Evolutionary conservation across 2,329 filamentous ascomycete species (phyloP), one percentile per base, ranked within the genome.

Genomic region (Paecilomyces sp.): DNA sequence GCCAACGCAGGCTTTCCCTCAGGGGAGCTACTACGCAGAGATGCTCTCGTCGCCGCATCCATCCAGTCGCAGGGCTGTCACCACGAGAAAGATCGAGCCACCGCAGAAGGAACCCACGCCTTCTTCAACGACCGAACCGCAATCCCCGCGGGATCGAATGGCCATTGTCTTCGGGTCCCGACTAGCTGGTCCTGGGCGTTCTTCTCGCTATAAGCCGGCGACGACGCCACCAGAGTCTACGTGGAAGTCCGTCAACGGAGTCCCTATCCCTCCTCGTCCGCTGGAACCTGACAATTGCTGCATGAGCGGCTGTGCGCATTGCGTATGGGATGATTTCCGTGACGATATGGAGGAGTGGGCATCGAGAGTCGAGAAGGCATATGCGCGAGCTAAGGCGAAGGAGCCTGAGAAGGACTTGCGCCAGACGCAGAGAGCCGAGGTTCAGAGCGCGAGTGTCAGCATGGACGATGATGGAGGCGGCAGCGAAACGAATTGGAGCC

Each of bases 281-380:
- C 83, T 86, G 55, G 93, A 99, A 76, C 94, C 94, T 3, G 94
- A 97, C 69, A 97, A 99, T 72, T 99, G 94, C 82, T 99, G 94
- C 77, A 99, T 99, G 94, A 94, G 90, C 70, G 94, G 94, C 2
- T 99, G 94, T 72, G 93, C 96, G 55, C 92, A 97, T 74, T 99
- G 94, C 74, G 94, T 97, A 2, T 97, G 92, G 92, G 92, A 97
- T 68, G 81, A 86, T 57, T 97, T 88, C 75, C 84, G 92, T 8
- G 93, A 99, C 65, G 94, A 97, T 57, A 82, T 97, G 76, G 92
- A 97, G 74, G 89, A 90, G 60, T 97, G 92, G 91, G 88, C 87
- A 3, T 78, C 80, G 13, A 83, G 86, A 60, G 84, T 83, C 36
- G 77, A 80, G 3, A 83, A 88, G 69, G 91, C 91, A 0, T 83